Base-by-base conservation (phyloP, 2,329 filamentous ascomycete genomes). In the Coniochaeta prunicola region DNA sequence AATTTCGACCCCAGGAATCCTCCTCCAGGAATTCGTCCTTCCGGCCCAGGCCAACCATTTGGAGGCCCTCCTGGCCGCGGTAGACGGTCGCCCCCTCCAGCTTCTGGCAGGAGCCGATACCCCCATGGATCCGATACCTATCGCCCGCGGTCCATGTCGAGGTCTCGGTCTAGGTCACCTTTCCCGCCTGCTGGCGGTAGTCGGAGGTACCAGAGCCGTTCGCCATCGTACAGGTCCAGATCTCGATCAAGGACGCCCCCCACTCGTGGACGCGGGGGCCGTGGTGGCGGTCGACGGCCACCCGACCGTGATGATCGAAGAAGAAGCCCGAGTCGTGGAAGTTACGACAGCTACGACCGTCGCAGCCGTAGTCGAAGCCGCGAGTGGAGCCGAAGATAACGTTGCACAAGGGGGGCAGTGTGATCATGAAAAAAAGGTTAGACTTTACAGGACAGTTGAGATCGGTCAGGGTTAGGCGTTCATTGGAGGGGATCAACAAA, bases 141-240 rank as follows among this genome's bases (percentile, higher is more conserved):
- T 69, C 80, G 86, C 6, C 86, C 86, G n/a, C 77, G 78, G 28
- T 84, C 84, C 0, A 67, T 76, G 7, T 84, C 83, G 9, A 74
- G 80, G 58, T 79, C 78, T 36, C 71, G 77, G 28, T 76, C 70
- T 9, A 70, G 76, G 19, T 76, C 75, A 19, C 74, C 74, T 6
- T 66, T 66, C 38, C 65, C 68, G 10, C 64, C 65, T 26, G 64
- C 69, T 17, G 67, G 70, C 40, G 69, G 66, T 21, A 62, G 62
- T 59, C 61, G 70, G 59, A 71, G 76, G 59, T 78, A 79, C 62
- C 75, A 79, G 50, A 78, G 75, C 59, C 73, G 77, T 5, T 80
- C 78, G 4, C 69, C 71, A 7, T 79, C 77, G 17, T n/a, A 38
- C 13, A 40, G 33, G 7, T 82, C 81, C 24, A 70, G 81, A 59